phyloP scores from a whole-genome alignment of 441 rosid species.

The Euphorbia schlechtendalii region DNA sequence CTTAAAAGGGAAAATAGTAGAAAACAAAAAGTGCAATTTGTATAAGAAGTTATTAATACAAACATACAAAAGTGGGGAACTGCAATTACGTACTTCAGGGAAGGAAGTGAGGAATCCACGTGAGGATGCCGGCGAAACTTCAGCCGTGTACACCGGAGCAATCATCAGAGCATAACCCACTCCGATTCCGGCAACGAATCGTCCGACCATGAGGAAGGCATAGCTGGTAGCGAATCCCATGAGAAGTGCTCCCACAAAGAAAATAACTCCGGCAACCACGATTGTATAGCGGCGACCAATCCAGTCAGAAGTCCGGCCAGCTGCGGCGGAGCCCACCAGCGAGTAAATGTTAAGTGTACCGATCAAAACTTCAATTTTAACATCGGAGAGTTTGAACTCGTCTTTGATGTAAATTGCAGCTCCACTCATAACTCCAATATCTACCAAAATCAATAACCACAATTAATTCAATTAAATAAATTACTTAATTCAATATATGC shows the following conservation, averaged over 20 bases:
- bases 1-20: too few relatives aligned
- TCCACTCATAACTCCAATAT: slow-evolving; percentile 70
- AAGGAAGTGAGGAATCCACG: slow-evolving; percentile 87
- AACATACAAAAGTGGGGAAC: too few relatives aligned
- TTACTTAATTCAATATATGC: too few relatives aligned
- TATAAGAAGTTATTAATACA: too few relatives aligned
- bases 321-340: slow-evolving; percentile 65
- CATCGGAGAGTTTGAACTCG: slow-evolving; percentile 37
- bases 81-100: slow-evolving; percentile 49
- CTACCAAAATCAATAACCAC: slow-evolving; percentile 25
- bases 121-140: slow-evolving; percentile 73
- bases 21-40: too few relatives aligned
- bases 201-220: slow-evolving; percentile 77
- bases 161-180: slow-evolving; percentile 90
- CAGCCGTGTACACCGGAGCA: slow-evolving; percentile 91
- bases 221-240: slow-evolving; percentile 85
- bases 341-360: slow-evolving; percentile 61
- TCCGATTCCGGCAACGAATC: slow-evolving; percentile 79
- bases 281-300: slow-evolving; percentile 83
- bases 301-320: slow-evolving; percentile 82
- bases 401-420: slow-evolving; percentile 46
- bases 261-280: slow-evolving; percentile 64
- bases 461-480: too few relatives aligned
- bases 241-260: slow-evolving; percentile 75
- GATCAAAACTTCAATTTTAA: slow-evolving; percentile 40